Conservation (phyloP, 202 grass and related monocot genomes). For the Setaria viridis region DNA sequence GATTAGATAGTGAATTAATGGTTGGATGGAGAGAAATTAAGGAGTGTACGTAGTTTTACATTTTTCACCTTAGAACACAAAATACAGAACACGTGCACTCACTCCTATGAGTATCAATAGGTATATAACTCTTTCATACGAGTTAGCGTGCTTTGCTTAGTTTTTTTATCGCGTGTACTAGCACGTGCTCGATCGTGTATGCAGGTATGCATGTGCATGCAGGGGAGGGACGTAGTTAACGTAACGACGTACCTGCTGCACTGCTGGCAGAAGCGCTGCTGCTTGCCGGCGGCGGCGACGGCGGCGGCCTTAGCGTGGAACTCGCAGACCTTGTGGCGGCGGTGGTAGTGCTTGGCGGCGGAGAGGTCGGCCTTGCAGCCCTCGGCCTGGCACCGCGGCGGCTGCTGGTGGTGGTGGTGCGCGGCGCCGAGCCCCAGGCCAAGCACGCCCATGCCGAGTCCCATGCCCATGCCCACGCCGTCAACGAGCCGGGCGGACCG, state of each 20-base stretch:
- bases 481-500: conserved; percentile 44
- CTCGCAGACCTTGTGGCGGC: conserved; percentile 97
- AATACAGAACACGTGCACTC: too few species aligned
- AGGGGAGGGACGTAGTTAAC: too few species aligned
- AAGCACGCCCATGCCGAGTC: conserved; percentile 48
- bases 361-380: conserved; percentile 86
- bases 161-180: too few species aligned
- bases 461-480: neutral
- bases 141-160: too few species aligned
- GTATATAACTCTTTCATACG: too few species aligned
- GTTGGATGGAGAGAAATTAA: too few species aligned
- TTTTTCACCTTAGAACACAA: too few species aligned
- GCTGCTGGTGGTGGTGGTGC: neutral
- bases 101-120: too few species aligned
- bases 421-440: conserved; percentile 44
- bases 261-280: conserved; percentile 97
- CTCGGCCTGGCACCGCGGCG: conserved; percentile 73
- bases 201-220: too few species aligned
- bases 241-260: conserved; percentile 72
- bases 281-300: conserved; percentile 68
- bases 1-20: too few species aligned
- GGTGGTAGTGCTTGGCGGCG: conserved; percentile 87
- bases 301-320: conserved; percentile 83
- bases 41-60: too few species aligned
- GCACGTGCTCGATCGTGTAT: too few species aligned